Evolutionary conservation across 805 yeast species (phyloP), one percentile per base, ranked within the genome.

Genomic region (Ogataea trehalophila): DNA sequence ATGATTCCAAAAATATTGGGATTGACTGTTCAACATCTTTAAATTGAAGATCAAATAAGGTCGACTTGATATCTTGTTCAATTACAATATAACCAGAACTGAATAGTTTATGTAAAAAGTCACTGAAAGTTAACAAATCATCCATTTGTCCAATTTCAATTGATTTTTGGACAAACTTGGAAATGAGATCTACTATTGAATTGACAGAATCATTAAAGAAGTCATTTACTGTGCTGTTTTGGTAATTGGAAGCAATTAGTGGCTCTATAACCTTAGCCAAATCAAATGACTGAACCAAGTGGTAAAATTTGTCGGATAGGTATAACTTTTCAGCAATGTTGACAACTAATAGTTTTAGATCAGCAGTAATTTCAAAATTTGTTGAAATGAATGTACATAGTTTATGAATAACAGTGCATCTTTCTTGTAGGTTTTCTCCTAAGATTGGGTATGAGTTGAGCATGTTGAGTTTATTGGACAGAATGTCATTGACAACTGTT

Each of bases 381-480:
- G 39, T 39, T 17, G 58, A 44, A 11, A 58, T 53, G 47, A 51
- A 63, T 5, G 46, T 33, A 14, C 57, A 50, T 9, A 66, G 51
- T 7, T 55, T 59, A 23, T 34, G 42, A 17, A 59, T 26, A 0
- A 54, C 31, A 6, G 66, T 58, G 4, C 72, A 64, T 44, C 95
- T 76, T 45, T 75, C 63, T 4, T 62, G 65, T 35, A 87, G 68
- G 48, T 79, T 83, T 16, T 74, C 76, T 8, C 67, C 70, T 11
- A 81, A 55, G 2, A 83, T 73, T 1, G 81, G 74, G 11, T 76
- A 65, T 38, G 74, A 65, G 3, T 77, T 71, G 4, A 88, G 82
- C 17, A 84, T 67, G 53, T 70, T 65, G 0, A 87, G 80, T 1
- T 68, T 67, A 5, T 88, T 79, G 17, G 66, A 59, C 31, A 85